Base-by-base conservation (phyloP, 371 early-diverging fungal genomes). In the Mortierella polycephala region DNA sequence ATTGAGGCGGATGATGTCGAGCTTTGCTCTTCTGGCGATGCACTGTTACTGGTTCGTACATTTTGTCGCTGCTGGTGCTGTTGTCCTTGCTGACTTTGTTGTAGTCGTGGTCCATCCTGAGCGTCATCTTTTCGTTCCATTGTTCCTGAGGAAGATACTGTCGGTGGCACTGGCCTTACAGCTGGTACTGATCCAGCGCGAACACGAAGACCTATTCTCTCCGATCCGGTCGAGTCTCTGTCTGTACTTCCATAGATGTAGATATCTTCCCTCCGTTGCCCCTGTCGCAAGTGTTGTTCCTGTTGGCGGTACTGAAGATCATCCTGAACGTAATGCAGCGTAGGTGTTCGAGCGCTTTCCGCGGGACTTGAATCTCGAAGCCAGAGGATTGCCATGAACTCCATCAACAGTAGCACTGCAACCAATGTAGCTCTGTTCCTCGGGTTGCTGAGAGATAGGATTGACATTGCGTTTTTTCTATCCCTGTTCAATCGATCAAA, bases 341-440 rank as follows among this genome's bases (percentile, higher is more conserved):
- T n/a, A 47, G 21, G 0, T 30, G 41, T 18, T 30, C 30, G 30
- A 30, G 30, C 37, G 1, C 51, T 41, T 2, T 51, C 45, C 5
- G 13, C 37, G 1, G 55, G 63, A 39, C 53, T 23, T 23, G 72
- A 62, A 2, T 61, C 61, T 37, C 62, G 49, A n/a, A 71, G 13
- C 71, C 72, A 77, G 42, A 77, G 60, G 23, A 71, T 62, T 3
- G 62, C 64, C 62, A 68, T 57, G 37, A 71, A 51, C 44, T 77
- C 77, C 21, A 71, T 14, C 23, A 71, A 9, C 21, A 77, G n/a
- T 20, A 77, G 30, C 8, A 42, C 66, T 21, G 62, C 60, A 8
- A 77, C 60, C 10, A 71, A 10, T 1, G 69, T 54, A 7, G 66
- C 69, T 63, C 61, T 71, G 53, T 62, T 71, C 58, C 77, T 60